Base-by-base conservation (phyloP, 306 rosid species). In the Mucuna pruriens region DNA sequence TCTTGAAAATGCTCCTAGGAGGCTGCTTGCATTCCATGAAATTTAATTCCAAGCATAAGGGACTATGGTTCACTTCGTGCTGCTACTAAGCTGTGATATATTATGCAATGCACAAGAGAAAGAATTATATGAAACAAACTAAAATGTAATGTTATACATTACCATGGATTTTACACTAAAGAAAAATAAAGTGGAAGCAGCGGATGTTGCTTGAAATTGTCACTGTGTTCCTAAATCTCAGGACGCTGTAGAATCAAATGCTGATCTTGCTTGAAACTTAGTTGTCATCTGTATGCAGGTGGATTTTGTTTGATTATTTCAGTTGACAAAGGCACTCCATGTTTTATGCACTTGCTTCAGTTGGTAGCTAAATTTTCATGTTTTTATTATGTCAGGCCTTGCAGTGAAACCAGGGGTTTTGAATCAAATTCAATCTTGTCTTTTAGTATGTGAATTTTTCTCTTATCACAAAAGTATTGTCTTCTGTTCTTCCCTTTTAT, bases 331-430 rank as follows among this genome's bases (percentile, higher is more conserved):
- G 64, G 65, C 39, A 48, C 34, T 60, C 20, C 42, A 80, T 70
- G 29, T 31, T 57, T 20, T 38, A 19, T 36, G 19, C 26, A 36
- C 64, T 48, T 26, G 31, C 19, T 40, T 20, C 15, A 33, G 39
- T 82, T 86, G 57, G 60, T 68, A 70, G 44, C 73, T 76, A 71
- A 49, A 19, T 16, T 46, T 54, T 76, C 34, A 42, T 33, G 23
- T 10, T 78, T 46, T 70, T 63, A 26, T 57, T 38, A 61, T 86
- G 84, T 69, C 91, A 96, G 99, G 98, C 48, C 90, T 96, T 77
- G 97, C 94, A 73, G 84, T 92, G 84, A 92, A 93, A 77, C 97
- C 99, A 6, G 88, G 90, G 63, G 90, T 90, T 60, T 82, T 93
- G 87, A 90, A 82, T 69, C 92, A 87, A 86, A 86, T 93, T 68